A percentile compares a stretch with the other conserved stretches of the same genome.
Evolutionary conservation across 2,329 filamentous ascomycete species (phyloP).

Genomic region (Scopulariopsis brevicaulis): DNA sequence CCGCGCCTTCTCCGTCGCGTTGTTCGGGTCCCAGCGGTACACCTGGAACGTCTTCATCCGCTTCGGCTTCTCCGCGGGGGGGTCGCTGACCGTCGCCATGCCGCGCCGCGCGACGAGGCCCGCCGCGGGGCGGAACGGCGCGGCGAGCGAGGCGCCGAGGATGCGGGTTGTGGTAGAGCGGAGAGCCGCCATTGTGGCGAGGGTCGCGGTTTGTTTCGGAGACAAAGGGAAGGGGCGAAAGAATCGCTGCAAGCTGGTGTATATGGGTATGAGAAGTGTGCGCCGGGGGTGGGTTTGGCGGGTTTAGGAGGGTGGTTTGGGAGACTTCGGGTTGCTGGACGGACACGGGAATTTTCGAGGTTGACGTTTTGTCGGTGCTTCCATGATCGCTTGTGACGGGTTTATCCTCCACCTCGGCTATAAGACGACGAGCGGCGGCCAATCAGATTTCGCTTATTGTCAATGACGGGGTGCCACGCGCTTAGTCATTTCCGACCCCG

Average conservation of each 20-base stretch:
- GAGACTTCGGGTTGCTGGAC: background rate
- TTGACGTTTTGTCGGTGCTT: constrained; percentile 5
- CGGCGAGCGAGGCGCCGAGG: constrained; percentile 30
- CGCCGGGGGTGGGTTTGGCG: background rate
- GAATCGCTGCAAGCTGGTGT: background rate
- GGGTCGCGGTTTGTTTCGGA: background rate
- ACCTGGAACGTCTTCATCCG: constrained; percentile 88
- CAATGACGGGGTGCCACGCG: background rate
- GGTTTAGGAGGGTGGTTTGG: background rate
- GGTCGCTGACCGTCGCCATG: constrained; percentile 46
- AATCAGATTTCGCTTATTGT: constrained; percentile 3
- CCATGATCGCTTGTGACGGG: constrained; percentile 1
- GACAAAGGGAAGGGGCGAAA: background rate
- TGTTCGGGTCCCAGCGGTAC: constrained; percentile 97
- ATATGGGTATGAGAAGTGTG: background rate
- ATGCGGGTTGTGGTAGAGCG: constrained; percentile 44
- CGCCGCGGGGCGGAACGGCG: constrained; percentile 25
- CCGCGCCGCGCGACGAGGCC: constrained; percentile 26
- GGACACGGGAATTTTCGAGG: constrained; percentile 2
- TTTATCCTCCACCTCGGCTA: constrained; percentile 5
- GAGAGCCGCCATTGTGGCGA: constrained; percentile 44
- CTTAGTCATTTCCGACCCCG: constrained; percentile 1
- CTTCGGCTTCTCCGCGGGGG: constrained; percentile 38
- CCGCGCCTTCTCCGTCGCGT: constrained; percentile 80
- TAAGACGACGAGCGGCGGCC: background rate